Conservation (phyloP, 495 filamentous ascomycete genomes). For the Penicillium crystallinum region DNA sequence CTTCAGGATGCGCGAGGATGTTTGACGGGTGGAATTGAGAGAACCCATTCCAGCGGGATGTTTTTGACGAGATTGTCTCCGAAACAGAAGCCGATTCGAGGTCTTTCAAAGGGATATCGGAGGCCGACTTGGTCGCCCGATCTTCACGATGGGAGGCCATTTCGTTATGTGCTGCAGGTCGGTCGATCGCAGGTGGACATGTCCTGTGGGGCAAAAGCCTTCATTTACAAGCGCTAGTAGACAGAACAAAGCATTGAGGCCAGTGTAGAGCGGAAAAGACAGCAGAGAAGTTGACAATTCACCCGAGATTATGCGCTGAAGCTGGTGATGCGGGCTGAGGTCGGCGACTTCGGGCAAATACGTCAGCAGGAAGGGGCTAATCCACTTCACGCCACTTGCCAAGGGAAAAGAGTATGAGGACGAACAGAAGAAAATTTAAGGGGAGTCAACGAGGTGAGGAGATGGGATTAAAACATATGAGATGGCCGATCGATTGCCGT, state of each 20-base stretch:
- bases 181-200: background rate
- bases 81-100: conserved; percentile 24
- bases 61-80: background rate
- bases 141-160: conserved; percentile 14
- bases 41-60: conserved; percentile 22
- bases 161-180: background rate
- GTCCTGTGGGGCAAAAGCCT: background rate
- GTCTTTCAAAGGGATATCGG: conserved; percentile 29
- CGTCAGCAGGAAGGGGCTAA: conserved; percentile 7
- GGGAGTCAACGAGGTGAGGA: background rate
- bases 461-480: background rate
- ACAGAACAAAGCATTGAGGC: background rate
- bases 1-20: conserved; percentile 24
- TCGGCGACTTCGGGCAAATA: conserved; percentile 3
- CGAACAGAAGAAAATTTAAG: background rate
- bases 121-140: conserved; percentile 19
- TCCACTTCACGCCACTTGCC: background rate
- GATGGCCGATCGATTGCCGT: conserved; percentile 2
- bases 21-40: conserved; percentile 28
- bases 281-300: background rate
- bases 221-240: background rate
- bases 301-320: background rate
- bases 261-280: background rate
- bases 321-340: background rate
- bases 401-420: background rate